Percentiles rank a stretch among this genome's conserved stretches.
These are phyloP conservation scores for Nitzschia palea DNA, from an alignment of 108 stramenopile genomes.

Conservation along the genomic window DNA sequence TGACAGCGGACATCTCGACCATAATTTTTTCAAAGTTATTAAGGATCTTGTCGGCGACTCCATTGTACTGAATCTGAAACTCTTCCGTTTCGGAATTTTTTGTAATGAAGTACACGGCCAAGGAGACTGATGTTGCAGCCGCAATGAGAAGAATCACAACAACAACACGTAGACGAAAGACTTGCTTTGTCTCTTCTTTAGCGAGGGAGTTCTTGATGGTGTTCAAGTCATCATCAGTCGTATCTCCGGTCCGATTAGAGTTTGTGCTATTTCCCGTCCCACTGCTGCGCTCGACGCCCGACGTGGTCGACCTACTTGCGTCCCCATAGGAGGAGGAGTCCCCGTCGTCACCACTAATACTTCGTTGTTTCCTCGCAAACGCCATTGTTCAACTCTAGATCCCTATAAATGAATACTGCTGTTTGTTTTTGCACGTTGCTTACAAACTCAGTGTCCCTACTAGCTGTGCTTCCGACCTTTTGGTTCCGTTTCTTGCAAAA, in stretches of 20 bases:
- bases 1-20: conserved; percentile 7
- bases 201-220: conserved; percentile 1
- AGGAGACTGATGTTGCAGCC: neutral
- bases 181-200: conserved; percentile 10
- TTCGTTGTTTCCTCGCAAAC: too few species aligned
- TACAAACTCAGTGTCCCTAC: too few species aligned
- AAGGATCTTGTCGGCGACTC: conserved; percentile 15
- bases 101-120: conserved; percentile 6
- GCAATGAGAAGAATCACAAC: conserved; percentile 8
- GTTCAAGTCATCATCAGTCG: neutral
- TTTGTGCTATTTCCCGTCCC: neutral
- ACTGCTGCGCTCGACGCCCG: neutral
- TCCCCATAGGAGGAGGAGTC: too few species aligned
- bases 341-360: too few species aligned
- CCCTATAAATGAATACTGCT: too few species aligned
- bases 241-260: neutral
- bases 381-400: too few species aligned
- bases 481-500: too few species aligned
- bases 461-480: too few species aligned
- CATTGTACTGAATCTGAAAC: conserved; percentile 5
- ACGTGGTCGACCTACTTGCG: too few species aligned
- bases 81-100: conserved; percentile 2
- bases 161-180: conserved; percentile 11
- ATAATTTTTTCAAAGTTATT: conserved; percentile 8
- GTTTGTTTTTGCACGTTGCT: too few species aligned